phyloP scores from a whole-genome alignment of 257 asterid species.

The Solanum dulcamara region DNA sequence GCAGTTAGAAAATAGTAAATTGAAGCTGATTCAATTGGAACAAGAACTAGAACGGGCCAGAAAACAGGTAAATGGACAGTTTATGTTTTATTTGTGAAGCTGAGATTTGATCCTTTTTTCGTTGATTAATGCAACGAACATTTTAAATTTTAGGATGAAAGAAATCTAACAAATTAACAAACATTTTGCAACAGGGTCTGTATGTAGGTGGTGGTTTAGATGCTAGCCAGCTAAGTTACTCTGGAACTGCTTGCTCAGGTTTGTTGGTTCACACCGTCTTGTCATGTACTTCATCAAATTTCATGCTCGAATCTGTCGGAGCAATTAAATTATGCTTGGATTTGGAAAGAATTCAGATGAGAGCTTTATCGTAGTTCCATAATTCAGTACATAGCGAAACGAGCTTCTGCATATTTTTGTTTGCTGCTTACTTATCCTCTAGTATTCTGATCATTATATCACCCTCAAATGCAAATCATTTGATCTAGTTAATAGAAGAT shows the following conservation, averaged over 20 bases:
- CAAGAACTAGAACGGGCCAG: slow-evolving; percentile 73
- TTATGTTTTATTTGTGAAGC: background rate
- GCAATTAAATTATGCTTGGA: background rate
- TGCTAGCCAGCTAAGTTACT: slow-evolving; percentile 46
- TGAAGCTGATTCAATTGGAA: slow-evolving; percentile 69
- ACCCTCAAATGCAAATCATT: no score
- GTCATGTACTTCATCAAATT: background rate
- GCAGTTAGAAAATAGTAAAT: slow-evolving; percentile 75
- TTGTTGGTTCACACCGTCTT: background rate
- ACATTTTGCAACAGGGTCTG: slow-evolving; percentile 39
- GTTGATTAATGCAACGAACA: background rate
- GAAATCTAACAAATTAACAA: slow-evolving; percentile 2
- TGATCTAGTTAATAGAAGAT: no score
- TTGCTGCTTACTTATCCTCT: no score
- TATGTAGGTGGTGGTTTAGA: slow-evolving; percentile 47
- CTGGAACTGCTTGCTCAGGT: slow-evolving; percentile 62
- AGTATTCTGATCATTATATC: no score
- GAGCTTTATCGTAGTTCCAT: no score
- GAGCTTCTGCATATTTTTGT: no score
- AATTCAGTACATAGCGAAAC: no score
- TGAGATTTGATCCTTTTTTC: background rate
- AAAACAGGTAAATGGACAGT: slow-evolving; percentile 43
- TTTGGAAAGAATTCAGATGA: no score
- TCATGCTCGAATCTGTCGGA: background rate
- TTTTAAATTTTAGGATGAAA: background rate